These are phyloP conservation scores for Blechomonas ayalai DNA, from an alignment of 208 protist species.

Conservation along the genomic window DNA sequence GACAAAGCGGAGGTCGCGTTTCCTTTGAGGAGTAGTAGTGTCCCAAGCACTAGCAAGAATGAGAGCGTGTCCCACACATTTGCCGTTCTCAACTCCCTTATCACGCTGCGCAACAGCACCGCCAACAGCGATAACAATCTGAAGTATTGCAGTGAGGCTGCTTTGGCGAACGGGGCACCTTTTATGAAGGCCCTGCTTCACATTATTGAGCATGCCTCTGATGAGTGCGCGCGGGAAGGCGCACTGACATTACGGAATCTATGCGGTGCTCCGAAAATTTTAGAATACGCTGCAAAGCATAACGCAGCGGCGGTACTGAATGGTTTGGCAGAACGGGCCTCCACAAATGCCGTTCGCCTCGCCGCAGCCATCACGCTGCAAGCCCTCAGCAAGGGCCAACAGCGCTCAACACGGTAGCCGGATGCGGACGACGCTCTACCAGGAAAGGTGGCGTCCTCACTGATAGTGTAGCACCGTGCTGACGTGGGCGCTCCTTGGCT, in stretches of 20 bases:
- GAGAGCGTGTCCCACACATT: slow-evolving; percentile 35
- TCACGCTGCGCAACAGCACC: slow-evolving; percentile 79
- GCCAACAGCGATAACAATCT: slow-evolving; percentile 65
- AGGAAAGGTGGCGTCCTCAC: too few relatives aligned
- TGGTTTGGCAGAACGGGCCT: slow-evolving; percentile 47
- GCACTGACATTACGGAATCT: slow-evolving; percentile 84
- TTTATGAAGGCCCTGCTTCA: slow-evolving; percentile 67
- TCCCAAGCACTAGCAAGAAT: slow-evolving; percentile 7
- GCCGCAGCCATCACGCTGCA: slow-evolving; percentile 66
- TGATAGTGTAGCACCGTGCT: too few relatives aligned
- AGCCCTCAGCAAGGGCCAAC: slow-evolving; percentile 24
- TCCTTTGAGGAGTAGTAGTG: slow-evolving; percentile 18
- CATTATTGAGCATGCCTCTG: slow-evolving; percentile 68
- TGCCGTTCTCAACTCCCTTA: slow-evolving; percentile 69
- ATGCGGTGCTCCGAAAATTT: slow-evolving; percentile 29
- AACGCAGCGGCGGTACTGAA: slow-evolving; percentile 38
- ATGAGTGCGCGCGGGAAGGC: slow-evolving; percentile 82
- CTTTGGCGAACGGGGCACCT: slow-evolving; percentile 7
- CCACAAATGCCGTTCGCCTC: slow-evolving; percentile 50
- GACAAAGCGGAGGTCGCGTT: slow-evolving; percentile 59
- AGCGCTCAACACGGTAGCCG: slow-evolving; percentile 8
- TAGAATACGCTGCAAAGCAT: slow-evolving; percentile 36
- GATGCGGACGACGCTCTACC: too few relatives aligned
- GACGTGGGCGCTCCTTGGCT: too few relatives aligned
- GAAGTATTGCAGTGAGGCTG: slow-evolving; percentile 26